These are phyloP conservation scores for Pilatotrama ljubarskyi DNA, from an alignment of 768 basidiomycete species.

Conservation along the genomic window DNA sequence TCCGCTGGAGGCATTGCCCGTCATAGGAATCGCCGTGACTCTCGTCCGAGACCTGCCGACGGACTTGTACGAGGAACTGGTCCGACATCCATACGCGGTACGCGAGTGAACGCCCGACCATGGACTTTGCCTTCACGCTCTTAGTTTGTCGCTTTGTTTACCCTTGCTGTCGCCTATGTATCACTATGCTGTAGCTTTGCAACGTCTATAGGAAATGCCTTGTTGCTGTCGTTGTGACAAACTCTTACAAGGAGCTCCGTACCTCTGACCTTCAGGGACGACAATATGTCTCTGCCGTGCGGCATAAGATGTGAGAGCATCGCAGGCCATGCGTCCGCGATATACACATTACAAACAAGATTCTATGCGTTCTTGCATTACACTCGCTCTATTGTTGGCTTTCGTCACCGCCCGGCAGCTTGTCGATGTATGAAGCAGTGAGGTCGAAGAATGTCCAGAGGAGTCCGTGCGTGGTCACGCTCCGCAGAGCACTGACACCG, in stretches of 20 bases:
- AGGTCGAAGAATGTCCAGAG: constrained; percentile 94
- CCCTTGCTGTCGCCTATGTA: constrained; percentile 13
- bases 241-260: too few relatives aligned
- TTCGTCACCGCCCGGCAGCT: constrained; percentile 37
- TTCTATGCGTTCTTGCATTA: constrained; percentile 6
- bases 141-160: constrained; percentile 1
- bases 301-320: not conserved
- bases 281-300: not conserved
- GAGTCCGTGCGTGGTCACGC: constrained; percentile 90
- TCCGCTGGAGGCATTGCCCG: constrained; percentile 80
- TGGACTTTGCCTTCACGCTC: not conserved
- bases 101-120: constrained; percentile 8
- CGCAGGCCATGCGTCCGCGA: not conserved
- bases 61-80: constrained; percentile 86
- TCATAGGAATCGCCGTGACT: constrained; percentile 92
- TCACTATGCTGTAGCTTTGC: constrained; percentile 11
- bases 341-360: constrained; percentile 16
- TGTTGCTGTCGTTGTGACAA: not conserved
- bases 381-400: constrained; percentile 7
- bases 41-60: constrained; percentile 89
- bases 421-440: constrained; percentile 72
- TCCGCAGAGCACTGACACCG: constrained; percentile 89
- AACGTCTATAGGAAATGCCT: not conserved
- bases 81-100: constrained; percentile 79
- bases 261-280: too few relatives aligned